phyloP scores from a whole-genome alignment of 2,329 filamentous ascomycete genomes.

The Aspergillus pseudoterreus region DNA sequence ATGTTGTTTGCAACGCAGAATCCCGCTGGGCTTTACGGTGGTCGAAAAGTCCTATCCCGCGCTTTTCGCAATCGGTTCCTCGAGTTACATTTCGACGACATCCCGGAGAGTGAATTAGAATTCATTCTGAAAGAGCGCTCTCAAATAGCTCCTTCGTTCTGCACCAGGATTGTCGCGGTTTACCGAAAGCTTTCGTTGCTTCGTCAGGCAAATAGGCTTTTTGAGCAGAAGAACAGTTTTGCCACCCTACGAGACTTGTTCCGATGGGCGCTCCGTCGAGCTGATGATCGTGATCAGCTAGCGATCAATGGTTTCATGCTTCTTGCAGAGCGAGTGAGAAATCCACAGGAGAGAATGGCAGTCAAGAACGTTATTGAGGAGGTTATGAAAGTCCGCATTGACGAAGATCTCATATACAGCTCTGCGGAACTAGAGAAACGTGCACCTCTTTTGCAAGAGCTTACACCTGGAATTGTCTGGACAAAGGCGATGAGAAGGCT shows the following conservation, averaged over 20 bases:
- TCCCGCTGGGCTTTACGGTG: conserved; percentile 90
- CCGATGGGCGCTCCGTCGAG: conserved; percentile 83
- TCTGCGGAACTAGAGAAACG: conserved; percentile 56
- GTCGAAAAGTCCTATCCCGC: conserved; percentile 85
- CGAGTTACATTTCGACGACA: conserved; percentile 96
- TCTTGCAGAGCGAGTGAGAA: conserved; percentile 88
- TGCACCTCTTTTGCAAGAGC: conserved; percentile 38
- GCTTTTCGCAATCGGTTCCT: conserved; percentile 97
- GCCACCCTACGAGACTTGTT: conserved; percentile 95
- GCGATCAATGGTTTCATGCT: conserved; percentile 95
- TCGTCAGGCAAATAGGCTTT: conserved; percentile 83
- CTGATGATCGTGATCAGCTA: conserved; percentile 81
- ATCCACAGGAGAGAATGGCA: conserved; percentile 75
- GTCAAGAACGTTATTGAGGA: conserved; percentile 87
- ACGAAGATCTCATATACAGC: conserved; percentile 70
- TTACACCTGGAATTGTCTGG: conserved; percentile 69
- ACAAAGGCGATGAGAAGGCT: conserved; percentile 90
- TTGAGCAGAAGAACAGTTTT: conserved; percentile 97
- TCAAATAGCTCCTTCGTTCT: conserved; percentile 86
- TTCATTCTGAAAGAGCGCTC: conserved; percentile 86
- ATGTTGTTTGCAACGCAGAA: conserved; percentile 99
- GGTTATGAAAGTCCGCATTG: conserved; percentile 81
- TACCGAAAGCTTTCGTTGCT: conserved; percentile 89
- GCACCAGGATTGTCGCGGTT: conserved; percentile 82
- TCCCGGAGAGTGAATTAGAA: conserved; percentile 89